Conservation (phyloP, 495 filamentous ascomycete species). For the Aspergillus baeticus region DNA sequence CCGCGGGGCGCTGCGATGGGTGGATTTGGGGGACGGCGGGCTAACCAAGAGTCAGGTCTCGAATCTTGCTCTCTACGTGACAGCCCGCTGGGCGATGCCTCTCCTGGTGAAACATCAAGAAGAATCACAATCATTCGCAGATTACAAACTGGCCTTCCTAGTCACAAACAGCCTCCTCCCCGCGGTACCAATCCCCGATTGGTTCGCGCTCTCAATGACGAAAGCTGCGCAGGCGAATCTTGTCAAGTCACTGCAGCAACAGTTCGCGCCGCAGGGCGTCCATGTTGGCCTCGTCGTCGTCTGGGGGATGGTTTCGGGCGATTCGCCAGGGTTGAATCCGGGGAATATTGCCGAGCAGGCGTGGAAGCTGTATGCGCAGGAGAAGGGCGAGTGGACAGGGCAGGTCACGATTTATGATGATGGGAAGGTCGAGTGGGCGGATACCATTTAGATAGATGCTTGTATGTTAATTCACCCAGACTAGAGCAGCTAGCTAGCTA, state of each 20-base stretch:
- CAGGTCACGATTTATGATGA: constrained; percentile 2
- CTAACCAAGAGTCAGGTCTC: neutral
- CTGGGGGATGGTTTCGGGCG: neutral
- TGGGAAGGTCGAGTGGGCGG: neutral
- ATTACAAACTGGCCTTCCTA: neutral
- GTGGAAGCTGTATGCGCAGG: constrained; percentile 2
- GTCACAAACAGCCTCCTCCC: constrained; percentile 7
- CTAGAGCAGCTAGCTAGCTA: no score
- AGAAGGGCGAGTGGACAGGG: neutral
- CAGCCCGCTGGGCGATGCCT: constrained; percentile 5
- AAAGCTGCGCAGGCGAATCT: constrained; percentile 9
- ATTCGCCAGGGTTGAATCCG: neutral
- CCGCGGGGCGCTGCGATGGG: no score
- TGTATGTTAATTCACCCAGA: no score
- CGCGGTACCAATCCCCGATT: neutral
- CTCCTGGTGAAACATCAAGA: neutral
- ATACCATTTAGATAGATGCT: neutral
- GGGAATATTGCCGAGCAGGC: constrained; percentile 4
- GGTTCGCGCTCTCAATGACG: constrained; percentile 3
- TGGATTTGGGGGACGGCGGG: no score
- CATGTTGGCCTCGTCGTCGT: constrained; percentile 4
- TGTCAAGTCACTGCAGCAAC: constrained; percentile 1
- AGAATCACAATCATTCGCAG: neutral
- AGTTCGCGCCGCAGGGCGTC: neutral
- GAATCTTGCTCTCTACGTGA: neutral